Conservation (phyloP, 331 rosid genomes). For the Quercus lobata region DNA sequence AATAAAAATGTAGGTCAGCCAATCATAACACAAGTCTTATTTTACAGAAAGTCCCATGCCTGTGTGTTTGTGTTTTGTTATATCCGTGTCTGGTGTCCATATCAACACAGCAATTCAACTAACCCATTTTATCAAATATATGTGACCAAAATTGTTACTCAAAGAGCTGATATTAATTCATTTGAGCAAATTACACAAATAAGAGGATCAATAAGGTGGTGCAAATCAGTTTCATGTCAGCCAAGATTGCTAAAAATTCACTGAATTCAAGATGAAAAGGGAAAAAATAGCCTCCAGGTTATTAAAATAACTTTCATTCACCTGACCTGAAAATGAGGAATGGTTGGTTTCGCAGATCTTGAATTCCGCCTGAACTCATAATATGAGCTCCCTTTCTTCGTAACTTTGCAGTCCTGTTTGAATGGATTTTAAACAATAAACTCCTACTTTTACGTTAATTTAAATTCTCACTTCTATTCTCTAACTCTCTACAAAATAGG, state of each 20-base stretch:
- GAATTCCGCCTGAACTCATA: conserved; percentile 80
- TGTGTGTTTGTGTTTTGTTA: not conserved
- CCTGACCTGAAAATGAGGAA: conserved; percentile 70
- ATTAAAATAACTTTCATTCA: not conserved
- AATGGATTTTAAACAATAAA: not conserved
- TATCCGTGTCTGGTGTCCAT: not conserved
- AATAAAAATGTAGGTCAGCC: not conserved
- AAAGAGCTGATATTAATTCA: no score
- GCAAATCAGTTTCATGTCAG: not conserved
- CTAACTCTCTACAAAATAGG: no score
- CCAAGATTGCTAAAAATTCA: not conserved
- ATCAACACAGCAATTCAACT: not conserved
- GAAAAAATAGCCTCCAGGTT: not conserved
- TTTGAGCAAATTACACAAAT: not conserved
- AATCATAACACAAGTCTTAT: conserved; percentile 1
- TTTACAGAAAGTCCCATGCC: not conserved
- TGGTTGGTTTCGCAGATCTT: conserved; percentile 84
- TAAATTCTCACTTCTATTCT: no score
- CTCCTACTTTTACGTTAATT: no score
- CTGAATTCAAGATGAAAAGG: not conserved
- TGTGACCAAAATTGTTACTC: no score
- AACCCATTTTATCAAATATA: not conserved
- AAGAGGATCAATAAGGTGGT: not conserved
- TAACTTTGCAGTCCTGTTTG: conserved; percentile 58
- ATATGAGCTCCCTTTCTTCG: conserved; percentile 62